Percentiles rank a stretch among this genome's conserved stretches.
Evolutionary conservation across 2,329 filamentous ascomycete species (phyloP).

Genomic region (Fusarium sp.): DNA sequence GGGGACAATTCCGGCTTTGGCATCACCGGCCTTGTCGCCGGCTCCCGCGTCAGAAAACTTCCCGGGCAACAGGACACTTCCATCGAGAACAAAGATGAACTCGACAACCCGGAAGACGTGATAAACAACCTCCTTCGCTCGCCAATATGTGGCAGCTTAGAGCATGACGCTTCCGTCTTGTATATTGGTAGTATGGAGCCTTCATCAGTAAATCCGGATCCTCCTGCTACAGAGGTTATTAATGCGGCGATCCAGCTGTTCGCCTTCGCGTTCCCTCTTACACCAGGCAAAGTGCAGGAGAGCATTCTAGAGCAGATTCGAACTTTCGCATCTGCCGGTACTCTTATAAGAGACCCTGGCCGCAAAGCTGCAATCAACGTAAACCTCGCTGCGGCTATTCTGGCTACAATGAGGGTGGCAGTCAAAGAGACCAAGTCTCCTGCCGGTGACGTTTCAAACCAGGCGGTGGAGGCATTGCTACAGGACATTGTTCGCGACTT

Average conservation of each 20-base stretch:
- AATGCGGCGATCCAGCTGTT: constrained; percentile 95
- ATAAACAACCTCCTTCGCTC: constrained; percentile 70
- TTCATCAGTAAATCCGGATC: constrained; percentile 67
- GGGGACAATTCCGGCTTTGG: constrained; percentile 95
- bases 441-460: constrained; percentile 75
- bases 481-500: constrained; percentile 79
- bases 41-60: constrained; percentile 76
- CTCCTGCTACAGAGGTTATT: constrained; percentile 90
- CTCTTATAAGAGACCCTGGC: constrained; percentile 84
- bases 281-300: constrained; percentile 91
- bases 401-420: constrained; percentile 83
- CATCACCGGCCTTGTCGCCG: constrained; percentile 83
- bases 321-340: constrained; percentile 83
- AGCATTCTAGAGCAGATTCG: constrained; percentile 94
- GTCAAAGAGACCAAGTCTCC: constrained; percentile 80
- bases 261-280: constrained; percentile 87
- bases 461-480: constrained; percentile 83
- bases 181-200: constrained; percentile 66
- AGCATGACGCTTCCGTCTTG: constrained; percentile 86
- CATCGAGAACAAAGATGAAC: constrained; percentile 56
- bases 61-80: constrained; percentile 71
- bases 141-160: constrained; percentile 82
- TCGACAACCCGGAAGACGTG: constrained; percentile 68
- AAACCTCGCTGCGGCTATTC: constrained; percentile 84
- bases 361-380: constrained; percentile 90